Evolutionary conservation across 106 monocot species (phyloP).

Genomic region (Acorus gramineus): DNA sequence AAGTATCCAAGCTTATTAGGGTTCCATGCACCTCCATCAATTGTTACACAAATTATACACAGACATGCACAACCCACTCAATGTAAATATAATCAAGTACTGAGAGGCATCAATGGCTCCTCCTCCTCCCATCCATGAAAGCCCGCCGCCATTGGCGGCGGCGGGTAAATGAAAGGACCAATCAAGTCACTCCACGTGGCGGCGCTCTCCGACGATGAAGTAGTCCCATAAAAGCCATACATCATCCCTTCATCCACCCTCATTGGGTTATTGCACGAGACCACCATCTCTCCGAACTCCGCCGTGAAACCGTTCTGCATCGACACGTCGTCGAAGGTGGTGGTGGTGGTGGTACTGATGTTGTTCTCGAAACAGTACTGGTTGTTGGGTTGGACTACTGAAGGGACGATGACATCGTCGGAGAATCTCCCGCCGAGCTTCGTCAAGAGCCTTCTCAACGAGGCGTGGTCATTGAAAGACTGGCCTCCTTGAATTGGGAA

Average conservation of each 20-base stretch:
- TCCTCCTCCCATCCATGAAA: not conserved
- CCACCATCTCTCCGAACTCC: conserved; percentile 38
- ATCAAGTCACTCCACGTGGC: conserved; percentile 16
- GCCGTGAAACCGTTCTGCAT: conserved; percentile 8
- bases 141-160: not conserved
- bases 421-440: conserved; percentile 18
- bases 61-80: conserved; percentile 13
- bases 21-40: no score
- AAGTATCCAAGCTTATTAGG: no score
- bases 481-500: no score
- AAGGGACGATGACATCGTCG: not conserved
- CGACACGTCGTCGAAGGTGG: not conserved
- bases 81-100: conserved; percentile 26
- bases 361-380: not conserved
- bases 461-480: conserved; percentile 11
- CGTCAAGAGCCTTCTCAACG: conserved; percentile 23
- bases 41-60: no score
- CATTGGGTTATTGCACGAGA: conserved; percentile 4
- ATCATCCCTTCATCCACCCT: conserved; percentile 15
- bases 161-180: conserved; percentile 11
- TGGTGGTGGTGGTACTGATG: not conserved
- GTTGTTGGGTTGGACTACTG: no score
- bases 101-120: conserved; percentile 8
- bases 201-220: not conserved
- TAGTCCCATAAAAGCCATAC: conserved; percentile 20